Evolutionary conservation across 495 filamentous ascomycete species (phyloP).

Genomic region (Sabuloglossum arenarium): DNA sequence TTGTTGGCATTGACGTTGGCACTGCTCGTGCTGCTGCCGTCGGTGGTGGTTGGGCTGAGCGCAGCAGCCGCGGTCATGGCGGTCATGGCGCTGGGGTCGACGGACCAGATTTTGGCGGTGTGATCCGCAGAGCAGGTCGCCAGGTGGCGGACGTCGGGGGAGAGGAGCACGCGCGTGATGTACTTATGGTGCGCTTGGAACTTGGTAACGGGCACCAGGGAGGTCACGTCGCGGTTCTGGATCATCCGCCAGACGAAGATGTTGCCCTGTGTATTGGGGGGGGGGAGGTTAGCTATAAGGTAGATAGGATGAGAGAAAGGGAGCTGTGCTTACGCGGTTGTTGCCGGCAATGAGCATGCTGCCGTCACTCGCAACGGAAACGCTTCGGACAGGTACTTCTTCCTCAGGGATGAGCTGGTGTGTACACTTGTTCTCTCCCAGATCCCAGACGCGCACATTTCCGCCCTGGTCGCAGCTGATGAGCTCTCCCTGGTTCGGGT

Average conservation of each 20-base stretch:
- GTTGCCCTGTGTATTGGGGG: conserved; percentile 46
- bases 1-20: not conserved
- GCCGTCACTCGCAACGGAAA: conserved; percentile 89
- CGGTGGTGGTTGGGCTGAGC: conserved; percentile 2
- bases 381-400: conserved; percentile 76
- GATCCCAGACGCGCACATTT: conserved; percentile 87
- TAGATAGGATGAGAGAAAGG: not conserved
- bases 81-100: conserved; percentile 26
- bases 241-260: conserved; percentile 92
- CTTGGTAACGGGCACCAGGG: conserved; percentile 73
- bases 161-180: conserved; percentile 87
- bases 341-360: conserved; percentile 90
- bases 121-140: conserved; percentile 96
- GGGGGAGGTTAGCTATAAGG: not conserved
- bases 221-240: conserved; percentile 63
- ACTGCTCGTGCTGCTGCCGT: not conserved
- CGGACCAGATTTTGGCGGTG: conserved; percentile 92
- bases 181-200: conserved; percentile 87
- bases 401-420: conserved; percentile 95
- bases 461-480: conserved; percentile 88
- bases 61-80: conserved; percentile 10
- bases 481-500: conserved; percentile 94
- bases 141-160: conserved; percentile 90
- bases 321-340: conserved; percentile 41
- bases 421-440: conserved; percentile 90